Evolutionary conservation across 331 rosid species (phyloP), one percentile per base, ranked within the genome.

Genomic region (Acacia concinna): DNA sequence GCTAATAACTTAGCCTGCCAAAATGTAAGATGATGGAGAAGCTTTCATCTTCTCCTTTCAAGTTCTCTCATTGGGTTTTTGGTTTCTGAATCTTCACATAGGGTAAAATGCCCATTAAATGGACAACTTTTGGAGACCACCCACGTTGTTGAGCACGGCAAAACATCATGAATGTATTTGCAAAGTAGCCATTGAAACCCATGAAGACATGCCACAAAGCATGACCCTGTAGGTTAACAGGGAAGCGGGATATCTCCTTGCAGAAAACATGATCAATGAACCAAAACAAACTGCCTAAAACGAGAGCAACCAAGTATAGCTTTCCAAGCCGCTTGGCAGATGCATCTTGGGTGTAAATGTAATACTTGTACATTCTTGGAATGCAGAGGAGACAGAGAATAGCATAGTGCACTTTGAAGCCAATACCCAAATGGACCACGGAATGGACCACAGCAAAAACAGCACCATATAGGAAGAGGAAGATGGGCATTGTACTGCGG

Each of bases 301-400:
- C 25, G 79, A 91, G 89, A 73, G 96, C 84, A 37, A 69, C 93
- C 70, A 84, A 74, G 75, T 88, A 93, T 4, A 86, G 80, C 85
- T 88, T 90, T 31, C 88, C 97, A 0, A 93, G 77, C 82, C 82
- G 31, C 85, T 91, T 93, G 62, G 91, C 96, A 41, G 83, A 86
- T 23, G 73, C 64, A 74, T 87, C 89, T 76, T 87, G 81, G 4
- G 95, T 91, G 75, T 88, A 71, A 18, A 93, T 93, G 76, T 90
- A 91, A 71, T 93, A 93, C 95, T 91, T 93, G 92, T 93, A 90
- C 93, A 91, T 91, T 84, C 98, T 88, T 15, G 98, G 98, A 80
- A 88, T 82, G 89, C 98, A 93, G 35, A 91, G 92, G 66, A 93
- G 87, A 81, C 97, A 84, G 13, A 93, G 85, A 59, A 90, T 79